Base-by-base conservation (phyloP, 352 stramenopile genomes). In the Blastocystis sp. region DNA sequence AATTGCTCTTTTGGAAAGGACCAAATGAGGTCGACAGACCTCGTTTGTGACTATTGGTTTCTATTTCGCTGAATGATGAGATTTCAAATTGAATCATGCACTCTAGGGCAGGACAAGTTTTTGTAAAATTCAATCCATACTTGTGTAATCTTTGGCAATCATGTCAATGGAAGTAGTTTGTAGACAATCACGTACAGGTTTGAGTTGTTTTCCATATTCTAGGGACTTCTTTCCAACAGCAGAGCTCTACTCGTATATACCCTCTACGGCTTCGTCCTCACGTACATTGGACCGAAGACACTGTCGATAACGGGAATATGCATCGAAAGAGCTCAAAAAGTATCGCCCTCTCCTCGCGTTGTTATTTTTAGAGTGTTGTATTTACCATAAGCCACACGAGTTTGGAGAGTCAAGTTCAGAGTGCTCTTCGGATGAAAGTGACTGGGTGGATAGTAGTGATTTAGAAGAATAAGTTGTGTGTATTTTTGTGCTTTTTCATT, bases 271-370 rank as follows among this genome's bases (percentile, higher is more conserved):
- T 84, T 39, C 73, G 73, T 29, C 73, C 73, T 39, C 73, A 84
- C 55, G 94, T 97, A 79, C 94, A 92, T 47, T 97, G 96, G 88
- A 93, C 95, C 54, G 94, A 95, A 9, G 94, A 93, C 76, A 93
- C 95, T 13, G 92, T 97, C 56, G 94, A 97, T 90, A 97, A 97
- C 91, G 94, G 97, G 87, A 93, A 96, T 84, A 93, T 96, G 56
- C 93, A 94, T 53, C 93, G 94, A 90, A 96, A 94, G 89, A 94
- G 94, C 43, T 96, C 93, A 53, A 97, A 97, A 75, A 95, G 94
- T 88, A 45, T 3, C 2, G 5, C 6, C 26, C 20, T 54, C 9
- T 43, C 3, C 20, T 1, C 37, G 3, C 23, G 0, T 8, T 66
- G 29, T 34, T n/a, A 26, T 62, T 18, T 4, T 29, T 68, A 84